Evolutionary conservation across 2,329 filamentous ascomycete species (phyloP).

Genomic region (Colletotrichum higginsianum): DNA sequence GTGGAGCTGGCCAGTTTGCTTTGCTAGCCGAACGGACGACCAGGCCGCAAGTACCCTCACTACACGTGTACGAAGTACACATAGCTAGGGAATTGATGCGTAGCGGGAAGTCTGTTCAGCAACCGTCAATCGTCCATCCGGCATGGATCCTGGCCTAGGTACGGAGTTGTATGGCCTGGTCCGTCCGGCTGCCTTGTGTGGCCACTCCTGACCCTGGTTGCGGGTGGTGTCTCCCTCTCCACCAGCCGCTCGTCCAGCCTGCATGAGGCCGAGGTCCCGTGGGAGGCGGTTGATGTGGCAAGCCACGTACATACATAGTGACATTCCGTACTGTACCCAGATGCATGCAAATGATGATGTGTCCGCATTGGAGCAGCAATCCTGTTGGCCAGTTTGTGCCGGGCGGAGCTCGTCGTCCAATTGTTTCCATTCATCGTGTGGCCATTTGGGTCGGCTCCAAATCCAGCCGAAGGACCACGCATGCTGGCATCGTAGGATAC

Average conservation of each 20-base stretch:
- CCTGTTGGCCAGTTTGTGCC: slow-evolving; percentile 8
- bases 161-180: slow-evolving; percentile 1
- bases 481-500: neutral
- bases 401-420: neutral
- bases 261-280: slow-evolving; percentile 40
- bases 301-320: slow-evolving; percentile 7
- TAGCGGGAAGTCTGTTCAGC: slow-evolving; percentile 39
- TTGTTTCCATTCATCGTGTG: neutral
- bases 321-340: neutral
- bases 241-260: slow-evolving; percentile 33
- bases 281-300: slow-evolving; percentile 32
- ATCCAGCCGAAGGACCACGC: neutral
- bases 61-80: neutral
- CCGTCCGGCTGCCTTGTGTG: neutral
- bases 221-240: slow-evolving; percentile 26
- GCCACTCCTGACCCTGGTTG: slow-evolving; percentile 22
- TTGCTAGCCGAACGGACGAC: slow-evolving; percentile 4
- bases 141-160: slow-evolving; percentile 22
- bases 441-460: neutral
- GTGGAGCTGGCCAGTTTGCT: slow-evolving; percentile 9
- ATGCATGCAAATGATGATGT: slow-evolving; percentile 2
- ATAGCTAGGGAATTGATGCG: slow-evolving; percentile 19
- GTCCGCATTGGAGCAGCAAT: neutral
- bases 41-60: neutral
- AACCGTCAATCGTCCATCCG: slow-evolving; percentile 40